These are phyloP conservation scores for Teratosphaeria gauchensis DNA, from an alignment of 2,329 filamentous ascomycete species.

Conservation along the genomic window DNA sequence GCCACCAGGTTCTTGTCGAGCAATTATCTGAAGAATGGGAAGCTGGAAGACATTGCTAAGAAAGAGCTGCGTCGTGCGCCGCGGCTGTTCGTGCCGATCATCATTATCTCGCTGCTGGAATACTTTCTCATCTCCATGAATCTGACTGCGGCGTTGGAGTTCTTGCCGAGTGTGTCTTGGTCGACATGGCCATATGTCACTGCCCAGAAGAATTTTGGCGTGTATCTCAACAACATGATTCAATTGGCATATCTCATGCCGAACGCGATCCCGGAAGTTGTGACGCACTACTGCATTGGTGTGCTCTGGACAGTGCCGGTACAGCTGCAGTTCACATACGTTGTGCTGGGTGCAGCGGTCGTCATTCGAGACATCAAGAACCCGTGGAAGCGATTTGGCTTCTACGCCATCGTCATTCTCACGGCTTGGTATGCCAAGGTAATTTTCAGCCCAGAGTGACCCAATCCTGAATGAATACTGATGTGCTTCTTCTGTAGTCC, in stretches of 20 bases:
- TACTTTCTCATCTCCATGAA: conserved; percentile 38
- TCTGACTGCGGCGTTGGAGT: conserved; percentile 32
- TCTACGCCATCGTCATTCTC: conserved; percentile 33
- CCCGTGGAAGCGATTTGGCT: conserved; percentile 35
- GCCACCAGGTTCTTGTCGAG: conserved; percentile 36
- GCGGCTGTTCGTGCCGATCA: conserved; percentile 37
- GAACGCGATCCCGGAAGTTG: conserved; percentile 37
- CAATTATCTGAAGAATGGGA: conserved; percentile 33
- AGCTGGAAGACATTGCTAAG: conserved; percentile 33
- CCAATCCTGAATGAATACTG: background rate
- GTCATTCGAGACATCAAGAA: conserved; percentile 35
- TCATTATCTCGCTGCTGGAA: conserved; percentile 32
- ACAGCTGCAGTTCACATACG: conserved; percentile 37
- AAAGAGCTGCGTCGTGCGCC: conserved; percentile 34
- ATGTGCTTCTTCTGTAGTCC: conserved; percentile 10
- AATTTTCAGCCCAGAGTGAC: background rate
- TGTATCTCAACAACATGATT: conserved; percentile 34
- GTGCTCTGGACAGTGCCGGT: conserved; percentile 39
- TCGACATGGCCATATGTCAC: conserved; percentile 37
- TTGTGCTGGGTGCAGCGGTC: conserved; percentile 31
- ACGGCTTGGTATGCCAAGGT: conserved; percentile 33
- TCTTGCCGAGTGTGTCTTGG: conserved; percentile 37
- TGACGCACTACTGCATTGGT: conserved; percentile 38
- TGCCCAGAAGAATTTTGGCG: conserved; percentile 29
- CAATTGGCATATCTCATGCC: conserved; percentile 37